phyloP scores from a whole-genome alignment of 2,329 filamentous ascomycete species.

The Pseudocercospora eumusae region DNA sequence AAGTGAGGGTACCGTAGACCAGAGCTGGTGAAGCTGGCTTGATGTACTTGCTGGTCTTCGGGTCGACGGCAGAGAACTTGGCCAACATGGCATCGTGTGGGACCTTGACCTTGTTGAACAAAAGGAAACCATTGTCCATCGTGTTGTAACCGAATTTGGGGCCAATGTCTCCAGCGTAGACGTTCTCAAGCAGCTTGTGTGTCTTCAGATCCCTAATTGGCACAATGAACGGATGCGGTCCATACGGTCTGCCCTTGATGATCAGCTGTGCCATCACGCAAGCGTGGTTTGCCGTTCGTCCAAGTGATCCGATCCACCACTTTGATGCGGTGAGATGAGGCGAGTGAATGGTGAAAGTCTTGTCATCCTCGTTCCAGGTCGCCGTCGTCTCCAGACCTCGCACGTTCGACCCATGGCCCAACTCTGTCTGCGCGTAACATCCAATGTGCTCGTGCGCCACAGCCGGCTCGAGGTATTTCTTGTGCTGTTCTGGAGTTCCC shows the following conservation, averaged over 20 bases:
- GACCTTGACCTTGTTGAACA: conserved; percentile 75
- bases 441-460: conserved; percentile 71
- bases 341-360: conserved; percentile 74
- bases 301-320: conserved; percentile 82
- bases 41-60: conserved; percentile 67
- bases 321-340: conserved; percentile 74
- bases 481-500: conserved; percentile 70
- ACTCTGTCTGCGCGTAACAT: conserved; percentile 78
- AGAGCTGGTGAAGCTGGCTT: conserved; percentile 66
- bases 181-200: conserved; percentile 66
- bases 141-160: conserved; percentile 70
- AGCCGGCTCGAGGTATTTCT: conserved; percentile 69
- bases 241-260: conserved; percentile 66
- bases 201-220: conserved; percentile 71
- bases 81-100: conserved; percentile 74
- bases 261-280: conserved; percentile 77
- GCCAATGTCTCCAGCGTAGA: conserved; percentile 78
- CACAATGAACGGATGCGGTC: conserved; percentile 77
- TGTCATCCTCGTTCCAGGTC: conserved; percentile 71
- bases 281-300: conserved; percentile 70
- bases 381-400: conserved; percentile 71
- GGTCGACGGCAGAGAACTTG: conserved; percentile 69
- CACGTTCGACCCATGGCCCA: conserved; percentile 78
- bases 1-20: conserved; percentile 75
- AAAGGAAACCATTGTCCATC: conserved; percentile 76